Percentiles rank a stretch among this genome's conserved stretches.
Evolutionary conservation across 1,284 basidiomycete species (phyloP).

Genomic region (Marasmius fiardii): DNA sequence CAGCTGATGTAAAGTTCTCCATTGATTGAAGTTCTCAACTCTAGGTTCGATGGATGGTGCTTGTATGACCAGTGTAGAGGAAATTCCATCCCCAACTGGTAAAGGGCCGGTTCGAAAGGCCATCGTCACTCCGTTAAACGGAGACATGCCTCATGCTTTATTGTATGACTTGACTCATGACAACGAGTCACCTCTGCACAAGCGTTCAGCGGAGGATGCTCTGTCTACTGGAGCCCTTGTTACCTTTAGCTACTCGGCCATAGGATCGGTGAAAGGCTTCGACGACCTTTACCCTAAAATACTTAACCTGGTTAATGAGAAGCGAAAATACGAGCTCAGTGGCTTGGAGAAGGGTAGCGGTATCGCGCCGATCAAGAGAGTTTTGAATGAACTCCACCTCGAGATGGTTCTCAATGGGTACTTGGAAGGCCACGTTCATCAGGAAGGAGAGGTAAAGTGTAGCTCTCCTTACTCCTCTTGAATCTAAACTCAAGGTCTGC

Average conservation of each 20-base stretch:
- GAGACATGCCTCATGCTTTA: conserved; percentile 86
- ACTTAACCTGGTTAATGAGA: conserved; percentile 83
- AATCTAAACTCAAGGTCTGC: conserved; percentile 10
- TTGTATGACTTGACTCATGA: conserved; percentile 96
- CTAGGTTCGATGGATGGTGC: conserved; percentile 88
- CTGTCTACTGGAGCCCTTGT: conserved; percentile 89
- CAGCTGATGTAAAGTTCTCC: background rate
- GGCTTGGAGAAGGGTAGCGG: conserved; percentile 55
- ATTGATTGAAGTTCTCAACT: background rate
- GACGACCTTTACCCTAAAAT: conserved; percentile 95
- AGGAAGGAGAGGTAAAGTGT: conserved; percentile 83
- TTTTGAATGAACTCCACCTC: conserved; percentile 83
- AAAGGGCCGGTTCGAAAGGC: conserved; percentile 75
- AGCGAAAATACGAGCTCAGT: conserved; percentile 69
- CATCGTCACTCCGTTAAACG: conserved; percentile 75
- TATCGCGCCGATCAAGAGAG: conserved; percentile 78
- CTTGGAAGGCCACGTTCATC: conserved; percentile 91
- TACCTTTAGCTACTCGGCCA: conserved; percentile 82
- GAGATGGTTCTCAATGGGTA: conserved; percentile 86
- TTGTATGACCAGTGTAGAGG: conserved; percentile 74
- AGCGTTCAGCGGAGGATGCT: conserved; percentile 89
- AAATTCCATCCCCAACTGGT: conserved; percentile 74
- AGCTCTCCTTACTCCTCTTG: background rate
- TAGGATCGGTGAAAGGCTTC: conserved; percentile 93
- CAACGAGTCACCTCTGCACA: conserved; percentile 87